Conservation (phyloP, 208 protist species). For the Leishmania gerbilli region DNA sequence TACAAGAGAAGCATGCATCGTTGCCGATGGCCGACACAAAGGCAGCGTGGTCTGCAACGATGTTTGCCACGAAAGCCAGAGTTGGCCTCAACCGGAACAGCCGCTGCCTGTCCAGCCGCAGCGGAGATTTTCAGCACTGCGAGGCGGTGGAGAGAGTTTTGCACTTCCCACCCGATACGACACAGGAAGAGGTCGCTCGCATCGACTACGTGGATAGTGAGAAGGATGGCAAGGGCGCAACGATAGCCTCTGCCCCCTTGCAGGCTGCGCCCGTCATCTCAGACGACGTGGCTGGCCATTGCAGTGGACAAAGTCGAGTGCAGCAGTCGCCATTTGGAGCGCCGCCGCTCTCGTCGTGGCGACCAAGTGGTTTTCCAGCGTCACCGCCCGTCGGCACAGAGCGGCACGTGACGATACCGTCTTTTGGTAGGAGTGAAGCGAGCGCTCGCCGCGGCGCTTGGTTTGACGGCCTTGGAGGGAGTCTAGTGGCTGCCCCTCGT, state of each 20-base stretch:
- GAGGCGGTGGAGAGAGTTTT: conserved; percentile 1
- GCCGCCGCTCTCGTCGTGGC: background rate
- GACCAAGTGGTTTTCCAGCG: background rate
- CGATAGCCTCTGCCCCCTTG: background rate
- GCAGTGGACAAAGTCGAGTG: background rate
- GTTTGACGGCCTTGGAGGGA: background rate
- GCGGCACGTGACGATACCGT: background rate
- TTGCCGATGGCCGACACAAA: background rate
- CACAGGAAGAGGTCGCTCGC: background rate
- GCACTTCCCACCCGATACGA: background rate
- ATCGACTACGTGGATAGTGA: background rate
- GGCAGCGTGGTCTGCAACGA: background rate
- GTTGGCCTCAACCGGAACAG: background rate
- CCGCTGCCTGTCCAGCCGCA: background rate
- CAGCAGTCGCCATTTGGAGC: background rate
- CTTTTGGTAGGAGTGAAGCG: background rate
- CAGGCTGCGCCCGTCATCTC: background rate
- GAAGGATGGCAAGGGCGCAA: background rate
- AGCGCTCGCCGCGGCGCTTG: background rate
- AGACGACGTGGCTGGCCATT: background rate
- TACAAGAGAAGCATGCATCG: background rate
- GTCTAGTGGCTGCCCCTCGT: background rate
- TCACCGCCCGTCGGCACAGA: background rate
- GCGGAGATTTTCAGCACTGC: background rate
- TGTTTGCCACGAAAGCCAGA: too few relatives aligned